Conservation (phyloP, 306 rosid genomes). For the Citrullus colocynthis region DNA sequence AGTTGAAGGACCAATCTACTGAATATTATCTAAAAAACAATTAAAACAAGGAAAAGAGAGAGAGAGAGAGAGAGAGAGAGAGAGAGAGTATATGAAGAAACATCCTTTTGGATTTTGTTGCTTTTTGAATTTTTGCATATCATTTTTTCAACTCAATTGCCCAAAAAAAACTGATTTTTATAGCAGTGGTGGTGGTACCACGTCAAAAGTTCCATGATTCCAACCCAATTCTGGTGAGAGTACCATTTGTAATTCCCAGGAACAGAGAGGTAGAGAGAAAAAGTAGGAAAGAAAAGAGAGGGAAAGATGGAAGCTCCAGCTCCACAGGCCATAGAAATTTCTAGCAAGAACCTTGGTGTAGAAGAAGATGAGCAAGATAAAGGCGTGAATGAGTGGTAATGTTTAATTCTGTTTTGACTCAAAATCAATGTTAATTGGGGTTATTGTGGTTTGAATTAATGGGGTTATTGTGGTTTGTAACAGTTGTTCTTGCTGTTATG, state of each 20-base stretch:
- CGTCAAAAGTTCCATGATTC: neutral
- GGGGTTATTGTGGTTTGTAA: neutral
- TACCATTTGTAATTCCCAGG: no score
- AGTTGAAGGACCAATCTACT: neutral
- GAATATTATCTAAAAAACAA: no score
- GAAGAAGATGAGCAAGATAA: neutral
- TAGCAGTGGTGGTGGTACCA: neutral
- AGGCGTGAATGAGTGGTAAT: neutral
- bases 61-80: no score
- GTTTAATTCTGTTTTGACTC: neutral
- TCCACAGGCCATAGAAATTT: conserved; percentile 44
- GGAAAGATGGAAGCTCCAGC: conserved; percentile 61
- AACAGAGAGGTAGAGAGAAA: neutral
- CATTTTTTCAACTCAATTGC: neutral
- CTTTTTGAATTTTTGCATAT: neutral
- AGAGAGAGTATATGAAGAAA: no score
- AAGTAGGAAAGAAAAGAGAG: neutral
- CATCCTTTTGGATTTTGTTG: neutral
- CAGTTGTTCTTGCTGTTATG: conserved; percentile 7
- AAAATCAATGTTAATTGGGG: neutral
- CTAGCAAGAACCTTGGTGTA: conserved; percentile 10
- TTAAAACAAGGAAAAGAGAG: no score
- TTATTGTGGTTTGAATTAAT: neutral
- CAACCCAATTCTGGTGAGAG: neutral
- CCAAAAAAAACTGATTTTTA: neutral